These are phyloP conservation scores for Mycena belliarum DNA, from an alignment of 768 basidiomycete genomes.

Conservation along the genomic window DNA sequence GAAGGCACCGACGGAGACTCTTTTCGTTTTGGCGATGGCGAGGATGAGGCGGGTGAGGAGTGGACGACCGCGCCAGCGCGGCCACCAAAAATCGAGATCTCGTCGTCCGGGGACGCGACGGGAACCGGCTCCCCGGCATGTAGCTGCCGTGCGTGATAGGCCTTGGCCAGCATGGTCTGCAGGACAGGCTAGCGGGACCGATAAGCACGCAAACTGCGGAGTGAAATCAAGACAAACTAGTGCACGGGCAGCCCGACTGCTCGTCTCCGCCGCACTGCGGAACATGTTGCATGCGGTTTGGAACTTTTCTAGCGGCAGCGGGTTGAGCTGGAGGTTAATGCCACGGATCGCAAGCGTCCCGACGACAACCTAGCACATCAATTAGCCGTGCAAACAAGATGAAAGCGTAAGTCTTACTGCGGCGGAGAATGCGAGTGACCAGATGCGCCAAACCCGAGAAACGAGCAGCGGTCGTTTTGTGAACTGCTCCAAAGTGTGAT, in stretches of 20 bases:
- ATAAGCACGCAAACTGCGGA: background rate
- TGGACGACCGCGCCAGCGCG: slow-evolving; percentile 31
- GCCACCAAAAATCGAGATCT: slow-evolving; percentile 38
- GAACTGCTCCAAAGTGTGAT: slow-evolving; percentile 42
- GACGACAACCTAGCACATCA: slow-evolving; percentile 44
- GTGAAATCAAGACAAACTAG: slow-evolving; percentile 34
- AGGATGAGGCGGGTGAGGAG: background rate
- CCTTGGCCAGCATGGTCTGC: slow-evolving; percentile 45
- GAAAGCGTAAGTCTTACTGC: slow-evolving; percentile 37
- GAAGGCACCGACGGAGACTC: background rate
- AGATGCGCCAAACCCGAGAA: slow-evolving; percentile 58
- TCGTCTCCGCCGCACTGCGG: slow-evolving; percentile 42
- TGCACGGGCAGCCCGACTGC: slow-evolving; percentile 50
- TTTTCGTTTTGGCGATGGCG: background rate
- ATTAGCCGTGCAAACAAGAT: background rate
- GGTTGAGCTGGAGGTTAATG: slow-evolving; percentile 43
- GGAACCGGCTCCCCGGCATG: slow-evolving; percentile 21
- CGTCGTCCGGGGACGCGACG: slow-evolving; percentile 30
- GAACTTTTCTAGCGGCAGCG: slow-evolving; percentile 47
- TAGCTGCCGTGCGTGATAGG: slow-evolving; percentile 31
- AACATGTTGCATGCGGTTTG: slow-evolving; percentile 50
- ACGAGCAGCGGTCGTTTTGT: slow-evolving; percentile 45
- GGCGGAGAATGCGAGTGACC: slow-evolving; percentile 58
- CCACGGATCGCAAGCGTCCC: slow-evolving; percentile 55
- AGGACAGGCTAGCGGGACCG: slow-evolving; percentile 42